Evolutionary conservation across 2,329 filamentous ascomycete species (phyloP).

Genomic region (Fusarium heterosporum): DNA sequence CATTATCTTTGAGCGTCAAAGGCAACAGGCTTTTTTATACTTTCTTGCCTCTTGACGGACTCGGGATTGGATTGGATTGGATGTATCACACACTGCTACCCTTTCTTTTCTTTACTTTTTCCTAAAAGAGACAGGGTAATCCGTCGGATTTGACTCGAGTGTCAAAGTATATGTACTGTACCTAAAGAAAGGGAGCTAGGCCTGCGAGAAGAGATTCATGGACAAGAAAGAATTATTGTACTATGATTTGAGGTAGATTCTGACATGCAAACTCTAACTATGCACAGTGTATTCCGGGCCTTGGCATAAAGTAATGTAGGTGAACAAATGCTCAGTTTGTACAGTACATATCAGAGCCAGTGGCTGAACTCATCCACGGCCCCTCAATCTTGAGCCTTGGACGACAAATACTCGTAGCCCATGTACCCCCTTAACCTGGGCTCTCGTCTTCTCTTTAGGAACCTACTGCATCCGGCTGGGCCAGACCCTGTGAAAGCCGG

Average conservation of each 20-base stretch:
- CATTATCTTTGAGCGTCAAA: conserved; percentile 3
- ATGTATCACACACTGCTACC: no score
- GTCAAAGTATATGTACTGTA: neutral
- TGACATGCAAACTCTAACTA: neutral
- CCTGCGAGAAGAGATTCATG: conserved; percentile 1
- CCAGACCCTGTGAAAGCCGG: conserved; percentile 33
- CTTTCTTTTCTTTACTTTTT: conserved; percentile 20
- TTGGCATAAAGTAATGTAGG: conserved; percentile 3
- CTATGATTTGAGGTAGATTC: conserved; percentile 11
- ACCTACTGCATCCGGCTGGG: conserved; percentile 41
- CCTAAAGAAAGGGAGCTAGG: conserved; percentile 11
- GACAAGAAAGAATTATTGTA: conserved; percentile 1
- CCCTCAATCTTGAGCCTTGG: conserved; percentile 24
- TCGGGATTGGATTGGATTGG: conserved; percentile 15
- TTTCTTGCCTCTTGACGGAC: conserved; percentile 13
- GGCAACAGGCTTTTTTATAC: conserved; percentile 27
- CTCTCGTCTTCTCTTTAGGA: neutral
- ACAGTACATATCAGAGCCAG: conserved; percentile 6
- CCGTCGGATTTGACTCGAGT: conserved; percentile 13
- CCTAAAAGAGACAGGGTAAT: conserved; percentile 9
- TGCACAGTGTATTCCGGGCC: conserved; percentile 10
- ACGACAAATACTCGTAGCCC: conserved; percentile 8
- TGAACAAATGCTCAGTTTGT: neutral
- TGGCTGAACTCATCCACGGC: conserved; percentile 2
- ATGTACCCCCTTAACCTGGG: conserved; percentile 22